These are phyloP conservation scores for Pterula multifida DNA, from an alignment of 1,284 basidiomycete genomes.

Conservation along the genomic window DNA sequence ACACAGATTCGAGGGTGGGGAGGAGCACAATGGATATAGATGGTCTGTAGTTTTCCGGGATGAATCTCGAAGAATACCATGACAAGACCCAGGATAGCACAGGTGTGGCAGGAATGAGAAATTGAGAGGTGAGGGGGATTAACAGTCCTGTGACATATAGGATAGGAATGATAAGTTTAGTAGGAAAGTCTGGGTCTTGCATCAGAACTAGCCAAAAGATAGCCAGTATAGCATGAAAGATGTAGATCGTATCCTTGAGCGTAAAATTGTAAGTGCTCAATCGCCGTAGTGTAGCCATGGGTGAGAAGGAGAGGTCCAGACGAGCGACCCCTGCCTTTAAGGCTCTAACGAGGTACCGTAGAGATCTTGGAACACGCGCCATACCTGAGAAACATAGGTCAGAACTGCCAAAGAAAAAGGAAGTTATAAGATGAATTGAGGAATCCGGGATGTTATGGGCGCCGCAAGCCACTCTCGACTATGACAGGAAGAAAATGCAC, in stretches of 20 bases:
- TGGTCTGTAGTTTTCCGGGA: conserved; percentile 66
- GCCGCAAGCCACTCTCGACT: no score
- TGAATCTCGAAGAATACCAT: conserved; percentile 82
- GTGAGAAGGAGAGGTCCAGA: conserved; percentile 69
- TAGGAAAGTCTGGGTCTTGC: conserved; percentile 54
- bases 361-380: background rate
- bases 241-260: conserved; percentile 45
- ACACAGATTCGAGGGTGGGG: conserved; percentile 87
- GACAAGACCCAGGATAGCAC: conserved; percentile 78
- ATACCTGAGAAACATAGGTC: background rate
- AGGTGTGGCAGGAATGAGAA: conserved; percentile 84
- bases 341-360: conserved; percentile 19
- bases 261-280: conserved; percentile 53
- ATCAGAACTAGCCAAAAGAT: conserved; percentile 74
- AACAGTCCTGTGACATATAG: conserved; percentile 61
- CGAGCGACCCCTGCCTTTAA: conserved; percentile 49
- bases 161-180: conserved; percentile 75
- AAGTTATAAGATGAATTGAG: no score
- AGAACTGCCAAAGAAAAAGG: background rate
- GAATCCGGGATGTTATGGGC: no score
- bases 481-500: no score
- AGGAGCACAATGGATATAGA: conserved; percentile 85
- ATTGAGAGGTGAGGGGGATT: conserved; percentile 84
- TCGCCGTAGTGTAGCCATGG: conserved; percentile 52
- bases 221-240: conserved; percentile 56